Percentiles rank a stretch among this genome's conserved stretches.
These are phyloP conservation scores for Allium sativum DNA, from an alignment of 106 monocot species.

Conservation along the genomic window DNA sequence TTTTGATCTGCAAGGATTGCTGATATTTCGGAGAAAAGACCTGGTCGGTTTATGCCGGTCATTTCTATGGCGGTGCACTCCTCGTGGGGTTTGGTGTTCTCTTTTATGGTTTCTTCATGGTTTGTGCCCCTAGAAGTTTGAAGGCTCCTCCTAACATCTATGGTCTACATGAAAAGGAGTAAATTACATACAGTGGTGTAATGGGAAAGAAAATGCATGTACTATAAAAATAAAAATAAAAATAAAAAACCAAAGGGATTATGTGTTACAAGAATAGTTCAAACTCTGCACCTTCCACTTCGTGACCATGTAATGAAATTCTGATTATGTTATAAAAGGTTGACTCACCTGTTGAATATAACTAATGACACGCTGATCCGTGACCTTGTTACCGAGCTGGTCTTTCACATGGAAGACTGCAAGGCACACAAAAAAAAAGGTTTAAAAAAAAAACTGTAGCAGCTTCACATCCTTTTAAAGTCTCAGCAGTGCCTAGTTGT, in stretches of 20 bases:
- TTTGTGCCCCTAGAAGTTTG: conserved; percentile 7
- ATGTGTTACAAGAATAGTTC: no score
- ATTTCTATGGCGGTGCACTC: conserved; percentile 54
- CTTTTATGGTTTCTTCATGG: not conserved
- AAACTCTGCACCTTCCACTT: no score
- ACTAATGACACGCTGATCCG: conserved; percentile 21
- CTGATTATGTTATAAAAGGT: not conserved
- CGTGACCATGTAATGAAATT: no score
- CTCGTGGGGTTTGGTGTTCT: conserved; percentile 7
- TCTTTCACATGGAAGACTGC: conserved; percentile 70
- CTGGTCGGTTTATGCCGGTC: conserved; percentile 45
- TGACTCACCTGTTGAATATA: conserved; percentile 44
- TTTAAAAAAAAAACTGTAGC: not conserved
- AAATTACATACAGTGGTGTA: no score
- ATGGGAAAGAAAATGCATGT: not conserved
- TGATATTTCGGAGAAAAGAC: conserved; percentile 71
- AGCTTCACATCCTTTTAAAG: not conserved
- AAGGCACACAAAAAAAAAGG: conserved; percentile 3
- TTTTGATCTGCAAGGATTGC: conserved; percentile 59
- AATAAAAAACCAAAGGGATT: not conserved
- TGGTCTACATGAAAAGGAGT: conserved; percentile 21
- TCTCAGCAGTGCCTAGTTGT: not conserved
- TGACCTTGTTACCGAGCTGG: conserved; percentile 40
- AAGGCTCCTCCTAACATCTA: conserved; percentile 22
- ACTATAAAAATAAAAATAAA: conserved; percentile 1